Conservation (phyloP, 345 rosid genomes). For the Salix arbutifolia region DNA sequence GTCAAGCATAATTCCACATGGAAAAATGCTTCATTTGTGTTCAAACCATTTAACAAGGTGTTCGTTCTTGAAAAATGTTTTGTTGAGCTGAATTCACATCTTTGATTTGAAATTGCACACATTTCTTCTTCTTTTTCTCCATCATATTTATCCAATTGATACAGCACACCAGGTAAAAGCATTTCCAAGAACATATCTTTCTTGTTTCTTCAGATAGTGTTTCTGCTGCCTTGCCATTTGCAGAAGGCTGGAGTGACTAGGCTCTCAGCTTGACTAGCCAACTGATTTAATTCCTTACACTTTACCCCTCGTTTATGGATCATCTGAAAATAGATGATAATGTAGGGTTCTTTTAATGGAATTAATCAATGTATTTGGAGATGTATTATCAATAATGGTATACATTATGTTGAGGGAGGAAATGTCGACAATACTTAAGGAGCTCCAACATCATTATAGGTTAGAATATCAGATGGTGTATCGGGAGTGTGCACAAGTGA, state of each 20-base stretch:
- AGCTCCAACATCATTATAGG: too few species aligned
- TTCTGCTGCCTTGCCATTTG: neutral
- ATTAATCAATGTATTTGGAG: too few species aligned
- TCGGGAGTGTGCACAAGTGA: too few species aligned
- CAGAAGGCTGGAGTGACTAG: neutral
- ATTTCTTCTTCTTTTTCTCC: neutral
- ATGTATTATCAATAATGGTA: too few species aligned
- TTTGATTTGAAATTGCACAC: neutral
- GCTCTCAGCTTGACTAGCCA: neutral
- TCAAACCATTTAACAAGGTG: neutral
- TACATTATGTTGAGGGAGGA: too few species aligned
- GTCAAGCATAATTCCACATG: too few species aligned
- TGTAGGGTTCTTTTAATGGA: too few species aligned
- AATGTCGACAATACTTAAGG: too few species aligned
- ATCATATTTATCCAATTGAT: neutral
- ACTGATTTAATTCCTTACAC: neutral
- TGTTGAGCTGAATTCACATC: neutral
- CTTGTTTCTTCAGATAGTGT: neutral
- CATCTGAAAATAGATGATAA: too few species aligned
- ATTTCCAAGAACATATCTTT: neutral
- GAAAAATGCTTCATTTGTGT: too few species aligned
- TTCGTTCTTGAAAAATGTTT: neutral
- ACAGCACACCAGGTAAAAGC: neutral
- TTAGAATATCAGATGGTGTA: too few species aligned
- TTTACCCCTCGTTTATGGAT: neutral